These are phyloP conservation scores for Rhypophila decipiens DNA, from an alignment of 495 filamentous ascomycete species.

Conservation along the genomic window DNA sequence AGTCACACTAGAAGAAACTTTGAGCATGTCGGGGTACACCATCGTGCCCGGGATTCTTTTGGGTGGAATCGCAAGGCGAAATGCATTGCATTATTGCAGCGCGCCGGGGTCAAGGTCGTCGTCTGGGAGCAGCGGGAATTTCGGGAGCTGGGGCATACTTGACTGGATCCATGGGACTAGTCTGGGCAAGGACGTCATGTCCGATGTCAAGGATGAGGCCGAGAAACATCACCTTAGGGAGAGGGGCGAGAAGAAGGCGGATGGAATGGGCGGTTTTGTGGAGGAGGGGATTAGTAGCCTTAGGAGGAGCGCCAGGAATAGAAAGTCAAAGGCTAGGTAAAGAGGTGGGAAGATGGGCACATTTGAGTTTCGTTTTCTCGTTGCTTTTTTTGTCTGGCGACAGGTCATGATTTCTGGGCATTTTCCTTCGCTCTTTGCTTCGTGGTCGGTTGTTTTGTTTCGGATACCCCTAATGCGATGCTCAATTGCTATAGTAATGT, in stretches of 20 bases:
- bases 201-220: constrained; percentile 49
- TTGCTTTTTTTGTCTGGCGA: too few relatives aligned
- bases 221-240: constrained; percentile 53
- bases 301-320: constrained; percentile 27
- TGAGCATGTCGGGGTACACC: constrained; percentile 72
- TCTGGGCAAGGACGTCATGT: constrained; percentile 50
- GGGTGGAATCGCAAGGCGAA: constrained; percentile 64
- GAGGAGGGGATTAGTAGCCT: constrained; percentile 29
- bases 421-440: too few relatives aligned
- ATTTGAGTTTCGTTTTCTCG: too few relatives aligned
- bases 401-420: too few relatives aligned
- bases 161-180: constrained; percentile 73
- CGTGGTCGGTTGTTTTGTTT: too few relatives aligned
- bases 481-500: too few relatives aligned
- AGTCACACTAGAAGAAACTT: constrained; percentile 68
- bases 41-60: constrained; percentile 69
- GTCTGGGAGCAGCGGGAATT: too few relatives aligned
- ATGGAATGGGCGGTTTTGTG: constrained; percentile 28
- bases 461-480: too few relatives aligned
- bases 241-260: constrained; percentile 31
- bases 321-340: constrained; percentile 13
- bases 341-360: too few relatives aligned
- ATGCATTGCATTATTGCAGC: constrained; percentile 58
- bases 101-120: too few relatives aligned
- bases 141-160: constrained; percentile 66